Evolutionary conservation across 2,329 filamentous ascomycete species (phyloP), one percentile per base, ranked within the genome.

Genomic region (Dactylella cylindrospora): DNA sequence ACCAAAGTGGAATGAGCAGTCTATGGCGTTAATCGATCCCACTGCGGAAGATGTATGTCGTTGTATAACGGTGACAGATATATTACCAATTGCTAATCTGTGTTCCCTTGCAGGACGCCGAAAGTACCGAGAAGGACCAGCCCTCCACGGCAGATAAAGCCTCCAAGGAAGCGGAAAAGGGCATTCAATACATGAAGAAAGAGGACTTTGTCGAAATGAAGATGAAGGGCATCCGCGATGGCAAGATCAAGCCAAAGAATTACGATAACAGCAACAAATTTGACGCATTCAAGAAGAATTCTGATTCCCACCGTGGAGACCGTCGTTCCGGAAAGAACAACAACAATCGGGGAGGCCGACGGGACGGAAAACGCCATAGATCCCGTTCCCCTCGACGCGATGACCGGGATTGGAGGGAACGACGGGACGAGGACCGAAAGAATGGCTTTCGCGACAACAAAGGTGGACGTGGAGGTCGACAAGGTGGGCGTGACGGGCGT

Each of bases 201-300:
- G 81, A 82, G 70, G 86, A 83, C 13, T 98, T 98, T 74, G 85
- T 86, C 67, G 79, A 85, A n/a, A 82, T 84, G 73, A 91, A 91
- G 77, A 79, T 78, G 54, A 76, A 83, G 50, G 80, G 86, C 29
- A 90, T 91, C 69, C 78, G 81, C 67, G 79, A 83, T 35, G 87
- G 88, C 61, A 83, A 82, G 70, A 76, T 89, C 40, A 76, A 83
- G 71, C 81, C 85, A 64, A 82, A 76, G 68, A 65, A 66, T 6
- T 65, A 66, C 29, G 28, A 47, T 10, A 36, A 43, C n/a, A 49
- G 23, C 17, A 33, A 35, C 9, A 68, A 64, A 28, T 64, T 66
- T 25, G 64, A 66, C 29, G 80, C 80, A 70, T 81, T 73, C 64
- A 78, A 80, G 70, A 59, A 65, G 54, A 50, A 51, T 20, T 45